A percentile compares a stretch with the other conserved stretches of the same genome.
Evolutionary conservation across 257 asterid species (phyloP).

Genomic region (Mitragyna speciosa): DNA sequence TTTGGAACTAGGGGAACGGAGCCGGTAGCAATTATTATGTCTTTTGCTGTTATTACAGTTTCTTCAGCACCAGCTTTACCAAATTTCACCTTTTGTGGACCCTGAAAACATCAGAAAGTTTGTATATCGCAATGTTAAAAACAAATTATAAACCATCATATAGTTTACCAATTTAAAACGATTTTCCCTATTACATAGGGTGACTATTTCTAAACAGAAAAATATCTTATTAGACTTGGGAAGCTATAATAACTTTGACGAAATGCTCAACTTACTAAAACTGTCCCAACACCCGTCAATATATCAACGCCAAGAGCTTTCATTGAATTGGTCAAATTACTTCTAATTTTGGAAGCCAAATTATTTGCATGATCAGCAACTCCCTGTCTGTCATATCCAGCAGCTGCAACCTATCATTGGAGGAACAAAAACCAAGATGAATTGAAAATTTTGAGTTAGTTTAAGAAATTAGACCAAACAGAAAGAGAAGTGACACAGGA

Average conservation of each 20-base stretch:
- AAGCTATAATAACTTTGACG: background rate
- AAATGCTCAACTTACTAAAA: conserved; percentile 56
- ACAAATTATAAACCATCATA: background rate
- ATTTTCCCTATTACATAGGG: background rate
- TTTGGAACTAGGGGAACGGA: conserved; percentile 90
- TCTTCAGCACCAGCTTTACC: conserved; percentile 65
- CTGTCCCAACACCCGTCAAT: conserved; percentile 79
- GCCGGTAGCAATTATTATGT: conserved; percentile 92
- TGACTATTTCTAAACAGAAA: background rate
- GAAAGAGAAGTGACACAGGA: background rate
- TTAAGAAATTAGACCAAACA: background rate
- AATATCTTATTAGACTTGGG: background rate
- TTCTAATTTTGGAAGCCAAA: conserved; percentile 85
- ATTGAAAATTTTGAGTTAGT: conserved; percentile 1
- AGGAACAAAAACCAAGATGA: conserved; percentile 16
- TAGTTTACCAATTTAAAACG: background rate
- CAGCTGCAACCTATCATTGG: conserved; percentile 74
- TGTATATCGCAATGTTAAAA: background rate
- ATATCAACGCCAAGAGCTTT: conserved; percentile 95
- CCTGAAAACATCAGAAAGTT: conserved; percentile 41
- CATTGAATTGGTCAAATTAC: conserved; percentile 85
- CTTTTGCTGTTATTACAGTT: conserved; percentile 73
- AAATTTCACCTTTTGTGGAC: conserved; percentile 87
- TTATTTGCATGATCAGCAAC: conserved; percentile 95
- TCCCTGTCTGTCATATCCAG: conserved; percentile 86